Evolutionary conservation across 169 alveolate species (phyloP).

Genomic region (Plasmodium falciparum): DNA sequence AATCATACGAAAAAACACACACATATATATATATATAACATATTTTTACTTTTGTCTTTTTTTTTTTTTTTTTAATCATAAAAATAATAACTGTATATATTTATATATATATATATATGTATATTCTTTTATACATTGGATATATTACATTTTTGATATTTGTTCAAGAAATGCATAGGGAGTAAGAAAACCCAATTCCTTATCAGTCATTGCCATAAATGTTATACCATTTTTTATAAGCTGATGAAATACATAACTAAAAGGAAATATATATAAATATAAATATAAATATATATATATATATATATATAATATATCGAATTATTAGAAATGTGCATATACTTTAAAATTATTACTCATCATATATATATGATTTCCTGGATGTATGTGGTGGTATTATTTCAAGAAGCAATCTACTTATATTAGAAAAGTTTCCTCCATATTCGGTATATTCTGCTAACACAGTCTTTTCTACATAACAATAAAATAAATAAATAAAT

Average conservation of each 20-base stretch:
- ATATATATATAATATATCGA: neutral
- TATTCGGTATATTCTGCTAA: conserved; percentile 75
- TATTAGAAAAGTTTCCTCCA: conserved; percentile 74
- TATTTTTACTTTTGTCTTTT: no score
- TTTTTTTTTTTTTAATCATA: no score
- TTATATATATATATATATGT: neutral
- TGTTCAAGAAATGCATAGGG: conserved; percentile 75
- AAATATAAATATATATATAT: conserved; percentile 2
- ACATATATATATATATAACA: neutral
- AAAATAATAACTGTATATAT: no score
- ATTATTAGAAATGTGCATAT: neutral
- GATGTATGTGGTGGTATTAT: conserved; percentile 71
- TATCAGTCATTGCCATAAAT: conserved; percentile 74
- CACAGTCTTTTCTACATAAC: conserved; percentile 46
- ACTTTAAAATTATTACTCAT: conserved; percentile 36
- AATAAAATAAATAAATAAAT: neutral
- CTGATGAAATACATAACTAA: conserved; percentile 73
- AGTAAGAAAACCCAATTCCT: conserved; percentile 66
- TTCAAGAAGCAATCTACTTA: conserved; percentile 71
- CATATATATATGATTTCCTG: conserved; percentile 72
- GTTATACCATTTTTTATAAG: conserved; percentile 75
- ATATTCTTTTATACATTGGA: neutral
- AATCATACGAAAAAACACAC: neutral
- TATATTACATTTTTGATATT: conserved; percentile 64
- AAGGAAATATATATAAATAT: conserved; percentile 14